Evolutionary conservation across 352 stramenopile species (phyloP).

Genomic region (Globisporangium yorkense): DNA sequence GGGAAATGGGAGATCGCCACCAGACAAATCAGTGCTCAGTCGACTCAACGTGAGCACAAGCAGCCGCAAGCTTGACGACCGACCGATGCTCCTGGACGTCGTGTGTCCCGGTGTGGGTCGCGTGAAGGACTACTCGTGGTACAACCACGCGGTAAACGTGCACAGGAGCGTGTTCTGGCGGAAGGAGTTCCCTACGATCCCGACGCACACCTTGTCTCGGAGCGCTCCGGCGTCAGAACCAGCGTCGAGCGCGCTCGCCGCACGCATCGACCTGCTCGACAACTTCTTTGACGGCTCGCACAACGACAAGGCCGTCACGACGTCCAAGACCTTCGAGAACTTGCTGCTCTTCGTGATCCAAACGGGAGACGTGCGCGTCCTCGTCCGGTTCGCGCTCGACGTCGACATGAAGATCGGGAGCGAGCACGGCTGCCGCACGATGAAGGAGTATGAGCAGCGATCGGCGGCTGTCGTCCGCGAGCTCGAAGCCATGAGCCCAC

Average conservation of each 20-base stretch:
- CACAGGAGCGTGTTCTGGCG: slow-evolving; percentile 63
- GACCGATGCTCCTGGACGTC: slow-evolving; percentile 12
- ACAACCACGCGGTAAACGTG: slow-evolving; percentile 22
- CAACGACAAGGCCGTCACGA: slow-evolving; percentile 28
- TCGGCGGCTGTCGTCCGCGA: slow-evolving; percentile 23
- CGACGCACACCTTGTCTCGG: neutral
- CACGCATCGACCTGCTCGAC: slow-evolving; percentile 31
- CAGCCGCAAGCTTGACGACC: neutral
- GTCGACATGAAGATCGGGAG: slow-evolving; percentile 29
- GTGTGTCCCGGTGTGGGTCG: slow-evolving; percentile 20
- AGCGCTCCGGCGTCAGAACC: neutral
- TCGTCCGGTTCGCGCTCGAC: slow-evolving; percentile 29
- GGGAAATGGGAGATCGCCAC: neutral
- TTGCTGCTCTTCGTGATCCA: slow-evolving; percentile 45
- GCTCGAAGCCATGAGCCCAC: slow-evolving; percentile 45
- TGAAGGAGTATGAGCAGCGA: slow-evolving; percentile 48
- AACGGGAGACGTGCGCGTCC: slow-evolving; percentile 38
- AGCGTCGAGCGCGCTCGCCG: neutral
- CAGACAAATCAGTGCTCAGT: neutral
- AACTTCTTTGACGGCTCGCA: slow-evolving; percentile 63
- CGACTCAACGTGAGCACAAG: neutral
- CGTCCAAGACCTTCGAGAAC: slow-evolving; percentile 53
- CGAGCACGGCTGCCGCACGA: slow-evolving; percentile 44
- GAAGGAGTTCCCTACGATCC: slow-evolving; percentile 31
- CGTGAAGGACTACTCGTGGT: slow-evolving; percentile 28